These are phyloP conservation scores for Cryoendolithus antarcticus DNA, from an alignment of 2,329 filamentous ascomycete genomes.

Conservation along the genomic window DNA sequence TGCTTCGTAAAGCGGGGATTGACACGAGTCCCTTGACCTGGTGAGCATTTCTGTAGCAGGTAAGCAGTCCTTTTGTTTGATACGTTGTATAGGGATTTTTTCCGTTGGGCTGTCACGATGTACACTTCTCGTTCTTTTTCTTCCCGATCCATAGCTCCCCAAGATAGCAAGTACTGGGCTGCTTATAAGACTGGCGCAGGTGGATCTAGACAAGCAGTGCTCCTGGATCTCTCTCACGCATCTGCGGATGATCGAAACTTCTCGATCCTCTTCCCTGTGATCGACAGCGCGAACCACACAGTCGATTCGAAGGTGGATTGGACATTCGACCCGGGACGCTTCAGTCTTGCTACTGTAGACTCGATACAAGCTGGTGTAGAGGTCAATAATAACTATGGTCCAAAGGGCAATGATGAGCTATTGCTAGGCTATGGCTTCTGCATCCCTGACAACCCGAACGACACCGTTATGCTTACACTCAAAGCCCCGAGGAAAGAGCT, in stretches of 20 bases:
- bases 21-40: slow-evolving; percentile 28
- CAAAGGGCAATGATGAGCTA: slow-evolving; percentile 41
- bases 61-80: slow-evolving; percentile 14
- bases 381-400: slow-evolving; percentile 42
- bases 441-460: slow-evolving; percentile 34
- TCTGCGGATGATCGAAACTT: slow-evolving; percentile 25
- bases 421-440: slow-evolving; percentile 43
- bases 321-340: slow-evolving; percentile 28
- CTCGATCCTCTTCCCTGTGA: slow-evolving; percentile 36
- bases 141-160: slow-evolving; percentile 24
- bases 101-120: slow-evolving; percentile 39
- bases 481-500: slow-evolving; percentile 26
- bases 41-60: slow-evolving; percentile 21
- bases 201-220: slow-evolving; percentile 19
- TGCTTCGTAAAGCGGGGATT: slow-evolving; percentile 19
- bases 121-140: slow-evolving; percentile 41
- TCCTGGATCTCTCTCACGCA: slow-evolving; percentile 22
- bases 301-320: slow-evolving; percentile 36
- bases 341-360: slow-evolving; percentile 28
- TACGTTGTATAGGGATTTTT: slow-evolving; percentile 29
- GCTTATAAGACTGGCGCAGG: slow-evolving; percentile 20
- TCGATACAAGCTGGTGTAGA: slow-evolving; percentile 26
- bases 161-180: slow-evolving; percentile 25
- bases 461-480: slow-evolving; percentile 33
- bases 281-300: slow-evolving; percentile 39